These are phyloP conservation scores for Pseudomicrostroma phylloplanum DNA, from an alignment of 1,284 basidiomycete species.

Conservation along the genomic window DNA sequence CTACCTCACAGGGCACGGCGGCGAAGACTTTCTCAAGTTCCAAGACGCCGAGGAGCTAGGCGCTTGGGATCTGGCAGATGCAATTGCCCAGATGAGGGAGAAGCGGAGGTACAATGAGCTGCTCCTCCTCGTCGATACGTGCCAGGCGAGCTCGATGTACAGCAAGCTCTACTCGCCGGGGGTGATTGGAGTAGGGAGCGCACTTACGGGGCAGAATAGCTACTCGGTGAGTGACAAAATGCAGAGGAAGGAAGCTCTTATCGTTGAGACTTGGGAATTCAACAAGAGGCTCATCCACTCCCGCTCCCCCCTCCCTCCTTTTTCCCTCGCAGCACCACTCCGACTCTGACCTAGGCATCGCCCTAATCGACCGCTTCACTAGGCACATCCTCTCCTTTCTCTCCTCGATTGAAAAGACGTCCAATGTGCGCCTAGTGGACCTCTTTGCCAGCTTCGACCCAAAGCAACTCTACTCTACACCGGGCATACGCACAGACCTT, in stretches of 20 bases:
- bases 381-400: constrained; percentile 85
- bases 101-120: constrained; percentile 91
- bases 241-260: too few species aligned
- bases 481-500: constrained; percentile 78
- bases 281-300: too few species aligned
- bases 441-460: constrained; percentile 76
- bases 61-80: constrained; percentile 84
- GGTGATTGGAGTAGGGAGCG: constrained; percentile 86
- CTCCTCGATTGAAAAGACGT: constrained; percentile 86
- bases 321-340: constrained; percentile 69
- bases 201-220: constrained; percentile 79
- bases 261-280: too few species aligned
- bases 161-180: constrained; percentile 92
- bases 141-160: constrained; percentile 94
- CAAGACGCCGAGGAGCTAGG: constrained; percentile 98
- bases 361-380: constrained; percentile 91
- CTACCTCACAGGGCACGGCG: constrained; percentile 97
- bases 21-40: constrained; percentile 97
- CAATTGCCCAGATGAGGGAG: constrained; percentile 96
- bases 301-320: too few species aligned
- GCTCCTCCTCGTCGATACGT: constrained; percentile 97
- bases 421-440: constrained; percentile 70
- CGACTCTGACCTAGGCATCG: constrained; percentile 86
- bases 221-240: constrained; percentile 65
- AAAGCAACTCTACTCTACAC: constrained; percentile 69